phyloP scores from a whole-genome alignment of 2,329 filamentous ascomycete genomes.

The Drechslerella coelobrocha region DNA sequence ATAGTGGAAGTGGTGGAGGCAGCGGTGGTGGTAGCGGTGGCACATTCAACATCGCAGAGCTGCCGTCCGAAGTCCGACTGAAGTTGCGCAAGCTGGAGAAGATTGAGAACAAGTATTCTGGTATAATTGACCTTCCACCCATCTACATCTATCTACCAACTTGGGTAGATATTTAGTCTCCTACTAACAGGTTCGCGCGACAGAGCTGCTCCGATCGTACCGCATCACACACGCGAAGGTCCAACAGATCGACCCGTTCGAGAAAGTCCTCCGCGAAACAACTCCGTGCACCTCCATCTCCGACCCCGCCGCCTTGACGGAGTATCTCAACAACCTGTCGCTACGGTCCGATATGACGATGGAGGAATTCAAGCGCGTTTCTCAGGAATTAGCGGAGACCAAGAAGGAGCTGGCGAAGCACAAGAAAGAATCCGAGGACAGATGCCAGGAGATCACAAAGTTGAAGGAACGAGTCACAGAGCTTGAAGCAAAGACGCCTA shows the following conservation, averaged over 20 bases:
- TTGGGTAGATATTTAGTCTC: background rate
- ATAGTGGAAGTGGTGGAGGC: background rate
- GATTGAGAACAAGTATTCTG: constrained; percentile 83
- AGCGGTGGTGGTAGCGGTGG: constrained; percentile 4
- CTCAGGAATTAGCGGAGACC: constrained; percentile 77
- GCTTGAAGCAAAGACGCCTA: constrained; percentile 40
- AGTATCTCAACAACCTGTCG: constrained; percentile 87
- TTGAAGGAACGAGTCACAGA: constrained; percentile 59
- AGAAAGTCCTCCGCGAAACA: constrained; percentile 86
- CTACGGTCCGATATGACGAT: constrained; percentile 89
- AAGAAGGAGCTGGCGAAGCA: constrained; percentile 79
- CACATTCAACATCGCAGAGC: constrained; percentile 60
- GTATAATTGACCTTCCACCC: constrained; percentile 60
- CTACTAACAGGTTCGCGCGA: constrained; percentile 21
- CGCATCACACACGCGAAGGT: constrained; percentile 86
- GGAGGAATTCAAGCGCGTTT: constrained; percentile 88
- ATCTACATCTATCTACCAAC: background rate
- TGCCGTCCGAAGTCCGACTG: constrained; percentile 75
- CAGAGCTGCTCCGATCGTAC: constrained; percentile 89
- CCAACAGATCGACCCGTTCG: constrained; percentile 88
- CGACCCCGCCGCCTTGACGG: constrained; percentile 81
- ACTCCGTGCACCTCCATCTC: constrained; percentile 87
- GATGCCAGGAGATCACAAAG: constrained; percentile 68
- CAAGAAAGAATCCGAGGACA: constrained; percentile 67
- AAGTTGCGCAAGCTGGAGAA: constrained; percentile 88